A percentile compares a stretch with the other conserved stretches of the same genome.
phyloP scores from a whole-genome alignment of 306 rosid species.

The Cajanus cajan region DNA sequence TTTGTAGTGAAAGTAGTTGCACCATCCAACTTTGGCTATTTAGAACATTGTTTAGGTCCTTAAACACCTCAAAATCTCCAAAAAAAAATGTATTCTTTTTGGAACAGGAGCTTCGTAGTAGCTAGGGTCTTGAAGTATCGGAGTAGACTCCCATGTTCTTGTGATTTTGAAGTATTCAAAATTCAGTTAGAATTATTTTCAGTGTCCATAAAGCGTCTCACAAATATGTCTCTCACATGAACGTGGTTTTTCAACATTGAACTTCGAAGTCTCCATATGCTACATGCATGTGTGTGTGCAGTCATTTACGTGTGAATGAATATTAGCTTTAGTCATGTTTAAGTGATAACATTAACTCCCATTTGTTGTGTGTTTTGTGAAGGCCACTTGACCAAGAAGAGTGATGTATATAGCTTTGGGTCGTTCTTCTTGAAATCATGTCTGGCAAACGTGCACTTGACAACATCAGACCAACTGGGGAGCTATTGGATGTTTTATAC shows the following conservation, averaged over 20 bases:
- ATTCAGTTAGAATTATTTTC: background rate
- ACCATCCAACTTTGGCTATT: slow-evolving; percentile 25
- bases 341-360: slow-evolving; percentile 5
- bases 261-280: background rate
- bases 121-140: background rate
- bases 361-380: slow-evolving; percentile 21
- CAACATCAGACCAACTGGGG: slow-evolving; percentile 73
- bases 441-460: slow-evolving; percentile 85
- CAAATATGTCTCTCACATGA: background rate
- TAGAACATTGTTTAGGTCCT: background rate
- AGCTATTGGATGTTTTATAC: too few species aligned
- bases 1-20: too few species aligned
- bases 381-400: slow-evolving; percentile 91
- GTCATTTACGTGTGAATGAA: background rate
- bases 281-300: background rate
- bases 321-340: too few species aligned
- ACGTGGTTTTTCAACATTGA: background rate
- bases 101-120: slow-evolving; percentile 76
- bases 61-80: background rate
- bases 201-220: background rate
- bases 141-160: background rate
- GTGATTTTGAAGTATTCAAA: background rate
- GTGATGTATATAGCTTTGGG: slow-evolving; percentile 92
- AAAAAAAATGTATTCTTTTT: slow-evolving; percentile 17
- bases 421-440: slow-evolving; percentile 84